Base-by-base conservation (phyloP, 768 basidiomycete genomes). In the Russula lepida region DNA sequence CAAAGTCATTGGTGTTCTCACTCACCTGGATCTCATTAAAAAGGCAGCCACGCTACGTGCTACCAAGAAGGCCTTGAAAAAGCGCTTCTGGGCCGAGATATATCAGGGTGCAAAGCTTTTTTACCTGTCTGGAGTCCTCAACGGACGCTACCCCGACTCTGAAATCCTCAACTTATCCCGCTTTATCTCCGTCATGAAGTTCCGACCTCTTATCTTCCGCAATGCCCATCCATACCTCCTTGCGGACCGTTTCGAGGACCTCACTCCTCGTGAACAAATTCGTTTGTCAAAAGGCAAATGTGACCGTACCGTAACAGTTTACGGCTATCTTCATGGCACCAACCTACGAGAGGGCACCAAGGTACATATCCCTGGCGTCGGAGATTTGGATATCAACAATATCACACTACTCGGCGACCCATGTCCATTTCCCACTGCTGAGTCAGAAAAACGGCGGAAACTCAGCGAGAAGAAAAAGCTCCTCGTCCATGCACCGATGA, bases 51-150 rank as follows among this genome's bases (percentile, higher is more conserved):
- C 86, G 4, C 84, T 98, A 43, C 88, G 87, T 59, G 83, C 84
- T 53, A 93, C 92, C 56, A 99, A 98, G 77, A 97, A 97, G 69
- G 76, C 86, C 0, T 82, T 99, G 41, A 99, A 99, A 75, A 97
- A 92, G 70, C 90, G 97, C 11, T 99, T 99, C 77, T 99, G 97
- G 97, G 92, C 95, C 0, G 97, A 99, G 74, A 98, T 99, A 13
- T 98, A 98, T 72, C 90, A 94, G 68, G 97, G 97, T 53, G 95
- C 97, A 32, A 99, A 99, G 72, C 84, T 99, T 8, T 98, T 98
- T 75, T 98, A 97, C 72, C 85, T 98, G 54, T 94, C 92, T 3
- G 97, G 95, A 19, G 92, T 98, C 33, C 81, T 98, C 68, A 98
- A 98, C 68, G 97, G 97, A 21, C 90, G 95, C 43, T 98, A 98